Conservation (phyloP, 371 early-diverging fungal species). For the Actinomortierella ambigua region DNA sequence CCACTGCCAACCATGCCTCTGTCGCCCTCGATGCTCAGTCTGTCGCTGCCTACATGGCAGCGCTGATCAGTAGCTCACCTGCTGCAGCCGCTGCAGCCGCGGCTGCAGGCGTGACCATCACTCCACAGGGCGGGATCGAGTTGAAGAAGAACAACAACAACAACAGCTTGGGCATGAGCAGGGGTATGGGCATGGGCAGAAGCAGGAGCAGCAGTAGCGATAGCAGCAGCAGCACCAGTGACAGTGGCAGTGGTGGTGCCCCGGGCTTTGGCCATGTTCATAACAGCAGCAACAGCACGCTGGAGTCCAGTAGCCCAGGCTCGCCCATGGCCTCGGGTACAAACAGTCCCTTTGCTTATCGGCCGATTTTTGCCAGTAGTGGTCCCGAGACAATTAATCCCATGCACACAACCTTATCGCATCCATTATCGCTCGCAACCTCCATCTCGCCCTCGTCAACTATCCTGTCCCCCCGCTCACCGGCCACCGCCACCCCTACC, state of each 20-base stretch:
- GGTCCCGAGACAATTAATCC: conserved; percentile 16
- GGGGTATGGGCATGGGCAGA: conserved; percentile 10
- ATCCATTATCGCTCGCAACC: conserved; percentile 5
- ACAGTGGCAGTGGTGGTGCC: too few relatives aligned
- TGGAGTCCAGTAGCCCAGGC: too few relatives aligned
- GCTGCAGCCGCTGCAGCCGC: conserved; percentile 8
- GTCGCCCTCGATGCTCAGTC: conserved; percentile 36
- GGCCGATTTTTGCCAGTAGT: too few relatives aligned
- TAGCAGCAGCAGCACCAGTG: too few relatives aligned
- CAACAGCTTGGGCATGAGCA: neutral
- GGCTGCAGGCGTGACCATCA: too few relatives aligned
- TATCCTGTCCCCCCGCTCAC: conserved; percentile 18
- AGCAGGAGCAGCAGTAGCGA: too few relatives aligned
- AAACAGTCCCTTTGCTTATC: too few relatives aligned
- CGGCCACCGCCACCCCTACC: conserved; percentile 3
- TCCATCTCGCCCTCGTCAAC: conserved; percentile 42
- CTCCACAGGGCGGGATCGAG: too few relatives aligned
- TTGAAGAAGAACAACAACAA: neutral
- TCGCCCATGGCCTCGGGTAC: too few relatives aligned
- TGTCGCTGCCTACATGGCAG: conserved; percentile 45
- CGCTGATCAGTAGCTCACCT: conserved; percentile 12
- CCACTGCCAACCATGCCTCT: neutral
- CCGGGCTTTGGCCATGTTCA: too few relatives aligned
- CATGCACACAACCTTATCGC: conserved; percentile 13
- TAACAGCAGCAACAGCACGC: conserved; percentile 2